Evolutionary conservation across 805 yeast species (phyloP), one percentile per base, ranked within the genome.

Genomic region (Cyberlindnera mississippiensis): DNA sequence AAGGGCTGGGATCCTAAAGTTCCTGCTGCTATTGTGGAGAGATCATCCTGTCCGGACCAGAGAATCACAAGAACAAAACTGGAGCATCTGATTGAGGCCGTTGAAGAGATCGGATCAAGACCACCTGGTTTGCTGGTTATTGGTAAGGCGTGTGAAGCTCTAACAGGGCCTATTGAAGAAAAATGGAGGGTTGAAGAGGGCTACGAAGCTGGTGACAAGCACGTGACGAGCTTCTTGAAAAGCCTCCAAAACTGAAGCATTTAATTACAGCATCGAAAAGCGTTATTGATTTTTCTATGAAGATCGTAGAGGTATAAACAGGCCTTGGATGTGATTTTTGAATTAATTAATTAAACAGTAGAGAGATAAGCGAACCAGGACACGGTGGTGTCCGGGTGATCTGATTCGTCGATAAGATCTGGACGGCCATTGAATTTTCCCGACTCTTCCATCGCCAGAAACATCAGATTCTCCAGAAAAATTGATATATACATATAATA

Each of bases 11-110:
- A 80, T 38, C 63, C 69, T 1, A 68, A 73, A 15, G 68, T 84
- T 7, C 96, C 97, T 0, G 86, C 85, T 22, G 88, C 93, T 2
- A 80, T 90, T 17, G 78, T 91, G 2, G 98, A 91, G 61, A 72
- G 97, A 44, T 96, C 96, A 0, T 81, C 93, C 13, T 89, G 97
- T 62, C 89, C 93, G 0, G 98, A 90, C 58, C 97, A 91, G 64
- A 65, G 98, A 42, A 73, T 90, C 5, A 78, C 89, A 3, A 69
- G 96, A 48, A 85, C 96, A 0, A 73, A 78, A 0, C 64, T 91
- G 33, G 69, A 71, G 38, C 65, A 82, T 48, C 77, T 88, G 1
- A 82, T 83, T 0, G 80, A 72, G 33, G 95, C 93, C 1, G 76
- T 88, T 2, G 82, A 82, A 48, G 76, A 76, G 22, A 74, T 78